Evolutionary conservation across 2,329 filamentous ascomycete genomes (phyloP).

Genomic region (Monosporascus ibericus): DNA sequence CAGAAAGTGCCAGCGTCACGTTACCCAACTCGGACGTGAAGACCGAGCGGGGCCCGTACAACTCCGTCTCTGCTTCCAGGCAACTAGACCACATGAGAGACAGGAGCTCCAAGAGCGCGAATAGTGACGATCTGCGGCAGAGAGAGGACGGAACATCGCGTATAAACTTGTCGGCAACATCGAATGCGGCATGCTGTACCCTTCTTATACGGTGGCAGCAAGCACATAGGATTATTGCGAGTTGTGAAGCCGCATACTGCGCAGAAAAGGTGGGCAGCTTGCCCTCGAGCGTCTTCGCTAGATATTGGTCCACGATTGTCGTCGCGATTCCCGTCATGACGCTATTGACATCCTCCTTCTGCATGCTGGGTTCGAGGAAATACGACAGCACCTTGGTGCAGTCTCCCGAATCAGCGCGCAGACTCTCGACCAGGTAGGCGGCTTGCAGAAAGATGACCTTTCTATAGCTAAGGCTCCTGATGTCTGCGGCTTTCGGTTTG

Average conservation of each 20-base stretch:
- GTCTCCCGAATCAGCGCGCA: slow-evolving; percentile 80
- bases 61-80: slow-evolving; percentile 86
- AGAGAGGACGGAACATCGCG: slow-evolving; percentile 79
- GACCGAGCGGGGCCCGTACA: slow-evolving; percentile 79
- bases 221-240: slow-evolving; percentile 76
- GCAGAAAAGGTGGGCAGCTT: slow-evolving; percentile 76
- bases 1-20: slow-evolving; percentile 84
- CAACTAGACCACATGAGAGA: slow-evolving; percentile 95
- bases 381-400: slow-evolving; percentile 87
- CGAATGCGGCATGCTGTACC: slow-evolving; percentile 80
- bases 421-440: slow-evolving; percentile 79
- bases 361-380: slow-evolving; percentile 87
- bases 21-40: slow-evolving; percentile 73
- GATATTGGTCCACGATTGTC: slow-evolving; percentile 73
- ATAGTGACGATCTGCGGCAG: slow-evolving; percentile 84
- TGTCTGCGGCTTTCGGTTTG: slow-evolving; percentile 69
- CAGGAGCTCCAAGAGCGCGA: slow-evolving; percentile 84
- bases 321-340: slow-evolving; percentile 59
- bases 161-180: slow-evolving; percentile 81
- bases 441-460: slow-evolving; percentile 91
- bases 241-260: slow-evolving; percentile 80
- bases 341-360: slow-evolving; percentile 54
- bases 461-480: slow-evolving; percentile 77
- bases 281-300: slow-evolving; percentile 67
- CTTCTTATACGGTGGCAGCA: slow-evolving; percentile 92